Evolutionary conservation across 176 grass and related monocot genomes (phyloP), one percentile per base, ranked within the genome.

Genomic region (Aegilops bicornis): DNA sequence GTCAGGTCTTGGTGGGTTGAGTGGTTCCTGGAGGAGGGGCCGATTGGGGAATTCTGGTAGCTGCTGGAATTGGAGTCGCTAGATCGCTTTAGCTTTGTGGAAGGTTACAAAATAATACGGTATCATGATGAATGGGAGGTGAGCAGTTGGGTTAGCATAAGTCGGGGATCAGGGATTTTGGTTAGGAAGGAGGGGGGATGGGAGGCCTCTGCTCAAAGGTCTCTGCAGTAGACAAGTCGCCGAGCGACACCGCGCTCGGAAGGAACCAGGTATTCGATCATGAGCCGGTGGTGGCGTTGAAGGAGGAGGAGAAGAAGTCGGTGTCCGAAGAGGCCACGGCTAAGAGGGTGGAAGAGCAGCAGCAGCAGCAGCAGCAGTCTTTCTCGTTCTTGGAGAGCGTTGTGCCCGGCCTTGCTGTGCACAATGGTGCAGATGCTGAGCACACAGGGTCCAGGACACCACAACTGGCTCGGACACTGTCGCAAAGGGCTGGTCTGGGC

Each of bases 161-260:
- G 74, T 45, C 71, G 47, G 17, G 69, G 45, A 64, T 84, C 77
- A 69, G 42, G 50, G 5, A 27, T 58, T 78, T 27, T 43, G 32
- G 45, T 1, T 37, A 30, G 59, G 45, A 72, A 82, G 16, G 48
- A 58, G 7, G 64, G 64, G 70, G 74, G 77, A 96, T 96, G 94
- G 97, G 97, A 50, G 92, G 92, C 7, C 79, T 96, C 74, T 99
- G 97, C 86, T 96, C 97, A 10, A 99, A 85, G 81, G 82, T 90
- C 82, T 91, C 94, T 7, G 94, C 89, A 3, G 83, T 96, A n/a
- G 90, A 96, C 89, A 99, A 99, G 87, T 99, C 94, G 35, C 94
- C 90, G 42, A 99, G 94, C 58, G 97, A 96, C 58, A 87, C 90
- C 62, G 90, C 80, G 64, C 86, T 96, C 24, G 90, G 76, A 15